Evolutionary conservation across 2,329 filamentous ascomycete genomes (phyloP).

Genomic region (Phialophora verrucosa): DNA sequence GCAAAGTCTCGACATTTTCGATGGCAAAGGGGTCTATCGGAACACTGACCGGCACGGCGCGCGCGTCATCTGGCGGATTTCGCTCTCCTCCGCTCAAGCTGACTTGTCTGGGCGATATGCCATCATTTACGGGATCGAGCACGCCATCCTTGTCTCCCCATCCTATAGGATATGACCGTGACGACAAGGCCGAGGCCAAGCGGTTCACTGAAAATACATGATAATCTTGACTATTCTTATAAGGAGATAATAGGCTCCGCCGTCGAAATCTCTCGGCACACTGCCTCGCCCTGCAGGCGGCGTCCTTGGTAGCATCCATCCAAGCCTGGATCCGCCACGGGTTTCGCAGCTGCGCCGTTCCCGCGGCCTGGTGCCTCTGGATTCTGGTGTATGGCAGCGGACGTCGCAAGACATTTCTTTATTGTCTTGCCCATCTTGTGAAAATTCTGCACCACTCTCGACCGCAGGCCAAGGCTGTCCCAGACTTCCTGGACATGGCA

Average conservation of each 20-base stretch:
- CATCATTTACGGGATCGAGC: constrained; percentile 9
- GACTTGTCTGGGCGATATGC: constrained; percentile 2
- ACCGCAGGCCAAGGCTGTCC: neutral
- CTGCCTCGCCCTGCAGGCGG: neutral
- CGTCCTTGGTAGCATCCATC: neutral
- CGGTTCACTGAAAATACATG: neutral
- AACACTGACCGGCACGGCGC: neutral
- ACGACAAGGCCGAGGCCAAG: constrained; percentile 12
- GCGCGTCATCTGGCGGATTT: neutral
- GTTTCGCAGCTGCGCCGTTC: neutral
- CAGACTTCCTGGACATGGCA: constrained; percentile 4
- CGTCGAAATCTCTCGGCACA: neutral
- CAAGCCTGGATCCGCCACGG: neutral
- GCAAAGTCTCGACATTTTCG: neutral
- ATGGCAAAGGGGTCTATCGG: neutral
- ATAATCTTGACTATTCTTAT: neutral
- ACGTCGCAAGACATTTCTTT: constrained; percentile 1
- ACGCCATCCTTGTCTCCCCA: constrained; percentile 4
- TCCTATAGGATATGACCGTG: neutral
- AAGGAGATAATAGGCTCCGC: neutral
- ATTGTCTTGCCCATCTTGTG: neutral
- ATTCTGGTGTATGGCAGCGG: neutral
- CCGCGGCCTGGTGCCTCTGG: neutral
- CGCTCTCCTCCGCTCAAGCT: constrained; percentile 1
- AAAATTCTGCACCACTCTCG: neutral